Base-by-base conservation (phyloP, 2,329 filamentous ascomycete genomes). In the Aaosphaeria arxii region DNA sequence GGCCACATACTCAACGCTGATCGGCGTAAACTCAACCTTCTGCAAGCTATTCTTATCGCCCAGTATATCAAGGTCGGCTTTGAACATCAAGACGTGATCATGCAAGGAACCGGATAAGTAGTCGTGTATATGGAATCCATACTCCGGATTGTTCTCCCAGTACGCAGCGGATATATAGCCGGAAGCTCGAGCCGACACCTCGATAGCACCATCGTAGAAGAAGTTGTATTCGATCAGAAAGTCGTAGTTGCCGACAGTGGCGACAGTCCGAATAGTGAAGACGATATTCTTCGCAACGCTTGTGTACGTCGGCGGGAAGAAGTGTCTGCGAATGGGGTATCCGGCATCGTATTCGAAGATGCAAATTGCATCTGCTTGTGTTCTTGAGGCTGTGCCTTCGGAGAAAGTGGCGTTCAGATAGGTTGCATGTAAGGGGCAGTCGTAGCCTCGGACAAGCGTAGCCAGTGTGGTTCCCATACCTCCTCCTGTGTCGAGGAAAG, bases 281-380 rank as follows among this genome's bases (percentile, higher is more conserved):
- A 53, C 53, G 13, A 59, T 56, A 35, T 65, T 66, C 42, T 56
- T 57, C 17, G 58, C 56, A 11, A 59, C 54, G 28, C 52, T 58
- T 6, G 56, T 54, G 28, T 62, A 62, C 2, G 30, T 39, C 1
- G 42, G 29, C 5, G 54, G 50, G 9, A 53, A 57, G 9, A 53
- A 57, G 48, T 68, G 64, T 32, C 64, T 51, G 29, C 63, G 57
- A 24, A 68, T 51, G 2, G 64, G 59, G 28, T 56, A 56, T 28
- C 55, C 61, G 3, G 47, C 43, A 7, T 48, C 46, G 11, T 30
- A 46, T 43, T 60, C 55, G 32, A 60, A 60, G 2, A 58, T n/a
- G 35, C 81, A 84, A 41, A 84, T 75, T 51, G 71, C 76, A 57
- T 77, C 72, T 4, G 69, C 59, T 44, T 78, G 73, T 0, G 70